Conservation (phyloP, 352 stramenopile genomes). For the Elongisporangium senticosum region DNA sequence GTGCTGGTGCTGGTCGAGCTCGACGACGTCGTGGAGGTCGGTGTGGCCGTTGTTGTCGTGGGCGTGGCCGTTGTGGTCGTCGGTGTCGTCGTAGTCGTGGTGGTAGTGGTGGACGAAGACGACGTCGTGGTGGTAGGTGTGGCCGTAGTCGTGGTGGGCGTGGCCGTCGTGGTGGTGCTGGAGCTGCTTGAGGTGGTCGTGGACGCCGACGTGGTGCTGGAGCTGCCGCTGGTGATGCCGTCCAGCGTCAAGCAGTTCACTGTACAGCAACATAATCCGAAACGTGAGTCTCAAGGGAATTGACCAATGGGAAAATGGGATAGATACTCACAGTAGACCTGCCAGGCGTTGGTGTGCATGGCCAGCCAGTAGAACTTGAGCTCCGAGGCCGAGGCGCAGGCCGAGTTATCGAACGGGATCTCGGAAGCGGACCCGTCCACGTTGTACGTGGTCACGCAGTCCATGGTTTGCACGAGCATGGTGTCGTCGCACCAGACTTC, state of each 20-base stretch:
- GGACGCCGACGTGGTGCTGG: slow-evolving; percentile 6
- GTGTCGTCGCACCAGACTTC: slow-evolving; percentile 28
- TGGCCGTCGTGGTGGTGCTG: slow-evolving; percentile 5
- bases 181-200: slow-evolving; percentile 9
- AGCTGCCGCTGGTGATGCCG: slow-evolving; percentile 6
- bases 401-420: slow-evolving; percentile 31
- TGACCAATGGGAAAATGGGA: neutral
- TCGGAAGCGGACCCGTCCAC: slow-evolving; percentile 9
- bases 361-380: slow-evolving; percentile 54
- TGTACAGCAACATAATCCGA: neutral
- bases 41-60: slow-evolving; percentile 1
- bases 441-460: slow-evolving; percentile 31
- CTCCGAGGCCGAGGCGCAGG: slow-evolving; percentile 25
- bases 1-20: no score
- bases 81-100: slow-evolving; percentile 1
- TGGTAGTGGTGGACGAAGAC: neutral
- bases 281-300: neutral
- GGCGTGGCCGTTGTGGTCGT: slow-evolving; percentile 2
- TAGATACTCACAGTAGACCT: slow-evolving; percentile 37
- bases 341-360: slow-evolving; percentile 41
- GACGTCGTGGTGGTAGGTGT: slow-evolving; percentile 1
- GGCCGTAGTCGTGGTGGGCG: slow-evolving; percentile 3
- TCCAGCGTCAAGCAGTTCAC: slow-evolving; percentile 33
- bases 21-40: neutral
- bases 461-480: slow-evolving; percentile 25